Base-by-base conservation (phyloP, 192 early-diverging fungal genomes). In the Lunasporangiospora selenospora region DNA sequence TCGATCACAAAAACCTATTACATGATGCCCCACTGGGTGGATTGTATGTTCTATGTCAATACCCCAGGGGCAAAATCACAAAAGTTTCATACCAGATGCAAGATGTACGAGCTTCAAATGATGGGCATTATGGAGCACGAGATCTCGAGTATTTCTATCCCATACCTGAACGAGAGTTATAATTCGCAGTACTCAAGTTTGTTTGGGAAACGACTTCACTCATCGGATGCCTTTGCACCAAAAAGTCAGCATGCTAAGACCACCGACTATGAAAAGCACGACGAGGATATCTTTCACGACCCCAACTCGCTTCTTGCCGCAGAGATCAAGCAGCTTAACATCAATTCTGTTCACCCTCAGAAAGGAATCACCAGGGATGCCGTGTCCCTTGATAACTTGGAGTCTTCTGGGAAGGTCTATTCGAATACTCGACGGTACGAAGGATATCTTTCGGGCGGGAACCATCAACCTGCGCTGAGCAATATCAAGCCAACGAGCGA, bases 11-110 rank as follows among this genome's bases (percentile, higher is more conserved):
- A 76, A 52, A 70, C 23, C 1, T 84, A 82, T 34, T 92, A 92
- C 75, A 77, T 85, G 58, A 88, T 95, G 46, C 94, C 96, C 0
- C 85, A 92, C 64, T 98, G 96, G 96, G 82, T 97, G 18, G 94
- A 97, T 62, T 88, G 89, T 57, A 94, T 91, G 55, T 98, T 95
- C 62, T 97, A 93, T 79, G 76, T 86, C 45, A 44, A 73, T 41
- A 80, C 81, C 3, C 66, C 75, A 38, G 59, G 77, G 49, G 81
- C 71, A 16, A 82, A 83, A 30, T 57, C 75, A 13, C 78, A 87
- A 49, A 77, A 81, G 21, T 95, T 92, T 62, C 63, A 75, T 48
- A 77, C 87, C 15, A 76, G 88, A 37, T 93, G 92, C 67, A 90
- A 89, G 75, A 91, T 95, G 88, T 88, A 90, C 56, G 90, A 93